Percentiles rank a stretch among this genome's conserved stretches.
Conservation (phyloP, 2,329 filamentous ascomycete genomes). For the Arthroderma sp. region DNA sequence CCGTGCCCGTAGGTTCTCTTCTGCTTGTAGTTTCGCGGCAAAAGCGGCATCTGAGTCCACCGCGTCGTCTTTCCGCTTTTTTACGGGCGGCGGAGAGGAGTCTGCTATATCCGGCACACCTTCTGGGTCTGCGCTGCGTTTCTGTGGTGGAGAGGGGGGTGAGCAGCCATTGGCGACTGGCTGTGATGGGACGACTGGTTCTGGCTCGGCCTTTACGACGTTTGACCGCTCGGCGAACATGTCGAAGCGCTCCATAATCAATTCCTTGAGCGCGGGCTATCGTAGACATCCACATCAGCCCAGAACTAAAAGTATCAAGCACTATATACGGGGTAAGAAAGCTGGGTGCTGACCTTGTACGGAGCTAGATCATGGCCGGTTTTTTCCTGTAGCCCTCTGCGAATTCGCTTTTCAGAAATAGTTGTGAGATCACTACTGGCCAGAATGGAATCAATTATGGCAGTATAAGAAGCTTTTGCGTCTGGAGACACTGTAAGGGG, state of each 20-base stretch:
- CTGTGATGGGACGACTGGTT: slow-evolving; percentile 15
- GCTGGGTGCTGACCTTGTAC: slow-evolving; percentile 43
- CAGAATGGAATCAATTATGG: slow-evolving; percentile 53
- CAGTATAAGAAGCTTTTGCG: slow-evolving; percentile 39
- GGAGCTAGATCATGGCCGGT: slow-evolving; percentile 50
- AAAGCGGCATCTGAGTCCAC: slow-evolving; percentile 74
- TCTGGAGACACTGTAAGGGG: slow-evolving; percentile 37
- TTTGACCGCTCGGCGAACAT: slow-evolving; percentile 43
- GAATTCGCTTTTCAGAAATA: slow-evolving; percentile 54
- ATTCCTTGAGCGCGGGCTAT: slow-evolving; percentile 55
- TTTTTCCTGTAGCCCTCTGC: slow-evolving; percentile 49
- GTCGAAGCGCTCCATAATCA: slow-evolving; percentile 66
- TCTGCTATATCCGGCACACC: slow-evolving; percentile 29
- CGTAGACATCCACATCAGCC: background rate
- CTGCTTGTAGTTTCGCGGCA: slow-evolving; percentile 78
- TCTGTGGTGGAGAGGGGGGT: slow-evolving; percentile 28
- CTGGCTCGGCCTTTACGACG: slow-evolving; percentile 10
- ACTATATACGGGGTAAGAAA: slow-evolving; percentile 10
- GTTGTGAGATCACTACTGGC: slow-evolving; percentile 49
- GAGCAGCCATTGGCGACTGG: slow-evolving; percentile 29
- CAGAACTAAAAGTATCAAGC: background rate
- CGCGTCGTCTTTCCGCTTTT: slow-evolving; percentile 52
- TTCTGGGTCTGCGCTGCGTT: slow-evolving; percentile 34
- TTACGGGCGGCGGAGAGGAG: slow-evolving; percentile 42
- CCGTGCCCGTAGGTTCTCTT: slow-evolving; percentile 68